These are phyloP conservation scores for Monosporascus sp. DNA, from an alignment of 2,329 filamentous ascomycete genomes.

Conservation along the genomic window DNA sequence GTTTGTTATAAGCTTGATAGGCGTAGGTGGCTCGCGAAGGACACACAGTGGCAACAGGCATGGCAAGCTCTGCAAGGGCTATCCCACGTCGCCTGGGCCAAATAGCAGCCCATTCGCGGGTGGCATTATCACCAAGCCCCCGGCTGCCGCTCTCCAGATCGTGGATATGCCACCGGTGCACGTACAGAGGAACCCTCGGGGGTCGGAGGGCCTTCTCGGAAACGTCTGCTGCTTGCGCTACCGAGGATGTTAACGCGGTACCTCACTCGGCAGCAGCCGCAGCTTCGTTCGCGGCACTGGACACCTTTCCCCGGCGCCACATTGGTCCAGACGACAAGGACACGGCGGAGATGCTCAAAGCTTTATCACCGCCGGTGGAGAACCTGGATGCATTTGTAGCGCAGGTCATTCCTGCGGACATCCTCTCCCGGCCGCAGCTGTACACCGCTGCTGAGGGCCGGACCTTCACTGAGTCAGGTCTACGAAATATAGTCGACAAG, in stretches of 20 bases:
- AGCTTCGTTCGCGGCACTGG: constrained; percentile 32
- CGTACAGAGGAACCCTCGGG: constrained; percentile 7
- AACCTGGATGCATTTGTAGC: constrained; percentile 77
- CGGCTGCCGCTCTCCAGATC: constrained; percentile 9
- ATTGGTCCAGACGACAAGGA: constrained; percentile 74
- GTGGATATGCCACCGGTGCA: constrained; percentile 17
- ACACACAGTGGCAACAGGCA: constrained; percentile 5
- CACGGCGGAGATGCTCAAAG: constrained; percentile 71
- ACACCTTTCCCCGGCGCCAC: constrained; percentile 74
- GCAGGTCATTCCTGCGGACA: constrained; percentile 76
- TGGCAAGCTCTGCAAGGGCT: constrained; percentile 20
- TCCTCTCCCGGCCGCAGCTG: constrained; percentile 63
- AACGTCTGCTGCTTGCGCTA: constrained; percentile 3
- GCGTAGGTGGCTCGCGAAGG: not conserved
- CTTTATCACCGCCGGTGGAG: constrained; percentile 66
- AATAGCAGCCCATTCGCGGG: constrained; percentile 20
- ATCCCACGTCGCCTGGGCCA: constrained; percentile 24
- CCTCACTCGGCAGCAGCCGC: constrained; percentile 12
- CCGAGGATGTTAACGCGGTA: constrained; percentile 11
- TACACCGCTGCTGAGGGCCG: constrained; percentile 45
- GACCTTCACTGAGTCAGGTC: constrained; percentile 48
- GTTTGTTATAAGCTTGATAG: not conserved
- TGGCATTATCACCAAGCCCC: constrained; percentile 12
- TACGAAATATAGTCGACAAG: constrained; percentile 42
- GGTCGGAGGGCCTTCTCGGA: constrained; percentile 12